Evolutionary conservation across 805 yeast species (phyloP), one percentile per base, ranked within the genome.

Genomic region (Ogataea dorogensis): DNA sequence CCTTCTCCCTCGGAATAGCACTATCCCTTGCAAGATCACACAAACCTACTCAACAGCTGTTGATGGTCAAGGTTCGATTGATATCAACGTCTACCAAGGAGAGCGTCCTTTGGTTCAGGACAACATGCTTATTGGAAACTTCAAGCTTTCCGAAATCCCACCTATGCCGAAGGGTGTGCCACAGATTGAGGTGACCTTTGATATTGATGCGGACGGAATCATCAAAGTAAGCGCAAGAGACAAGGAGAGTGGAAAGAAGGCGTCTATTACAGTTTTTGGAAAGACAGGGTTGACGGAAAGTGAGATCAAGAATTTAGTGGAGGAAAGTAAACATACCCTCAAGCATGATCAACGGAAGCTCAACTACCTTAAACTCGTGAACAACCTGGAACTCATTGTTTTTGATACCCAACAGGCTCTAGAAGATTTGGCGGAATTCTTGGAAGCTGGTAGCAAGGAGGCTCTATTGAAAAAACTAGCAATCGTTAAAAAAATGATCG

Each of bases 1-100:
- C 47, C 72, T 85, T 62, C 81, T 85, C 59, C 81, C 84, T 60
- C 77, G 94, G 65, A 86, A 89, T 77, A 86, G 96, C 47, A 87
- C 96, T 38, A 81, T 88, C 50, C 97, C 97, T 56, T 88, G 96
- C 59, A 85, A 86, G 75, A 81, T 88, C 67, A 78, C 91, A 33
- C 96, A 89, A 71, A 78, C 86, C 63, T 88, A 88, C 75, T 86
- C 95, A 32, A 87, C 96, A 44, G 96, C 95, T 33, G 87, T 93
- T 45, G 87, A 91, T 55, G 96, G 96, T 54, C 96, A 87, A 72
- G 86, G 91, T 53, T 79, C 94, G 37, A 95, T 87, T 51, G 95
- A 87, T 70, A 85, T 88, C 67, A 84, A 95, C 65, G 97, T 88
- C 42, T 88, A 86, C 86, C 97, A 88, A 73, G 97, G 97, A 65